A percentile compares a stretch with the other conserved stretches of the same genome.
phyloP scores from a whole-genome alignment of 805 yeast species.

The Yamadazyma kitorensis region DNA sequence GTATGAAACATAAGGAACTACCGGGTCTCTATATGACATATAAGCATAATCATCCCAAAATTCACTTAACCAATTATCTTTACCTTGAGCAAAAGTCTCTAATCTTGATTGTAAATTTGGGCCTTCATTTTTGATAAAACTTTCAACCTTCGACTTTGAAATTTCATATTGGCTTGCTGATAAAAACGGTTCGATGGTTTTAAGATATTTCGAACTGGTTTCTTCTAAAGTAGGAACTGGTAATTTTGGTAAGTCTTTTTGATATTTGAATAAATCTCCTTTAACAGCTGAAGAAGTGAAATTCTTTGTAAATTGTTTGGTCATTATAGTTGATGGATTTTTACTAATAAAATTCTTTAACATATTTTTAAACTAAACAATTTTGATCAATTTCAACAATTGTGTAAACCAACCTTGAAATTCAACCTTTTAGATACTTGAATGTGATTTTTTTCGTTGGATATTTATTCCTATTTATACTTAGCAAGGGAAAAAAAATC shows the following conservation, averaged over 20 bases:
- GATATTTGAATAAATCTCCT: conserved; percentile 73
- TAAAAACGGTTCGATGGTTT: conserved; percentile 68
- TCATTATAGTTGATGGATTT: conserved; percentile 7
- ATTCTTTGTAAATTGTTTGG: no score
- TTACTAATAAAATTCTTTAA: neutral
- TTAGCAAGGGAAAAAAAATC: no score
- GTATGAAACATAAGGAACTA: conserved; percentile 92
- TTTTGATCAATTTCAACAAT: no score
- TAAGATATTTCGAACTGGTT: conserved; percentile 67
- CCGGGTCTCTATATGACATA: conserved; percentile 86
- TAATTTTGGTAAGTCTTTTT: conserved; percentile 70
- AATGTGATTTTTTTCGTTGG: no score
- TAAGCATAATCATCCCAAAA: conserved; percentile 96
- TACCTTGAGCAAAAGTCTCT: conserved; percentile 50
- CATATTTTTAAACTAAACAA: no score
- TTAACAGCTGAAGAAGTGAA: conserved; percentile 34
- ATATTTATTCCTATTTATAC: no score
- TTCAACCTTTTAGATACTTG: no score
- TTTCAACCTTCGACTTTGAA: conserved; percentile 58
- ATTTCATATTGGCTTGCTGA: conserved; percentile 47
- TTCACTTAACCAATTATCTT: conserved; percentile 85
- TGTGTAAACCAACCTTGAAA: no score
- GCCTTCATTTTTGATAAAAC: conserved; percentile 60
- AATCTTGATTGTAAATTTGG: conserved; percentile 68
- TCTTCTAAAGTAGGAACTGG: conserved; percentile 83